Evolutionary conservation across 2,329 filamentous ascomycete genomes (phyloP), one percentile per base, ranked within the genome.

Genomic region (Talaromyces albobiverticillius): DNA sequence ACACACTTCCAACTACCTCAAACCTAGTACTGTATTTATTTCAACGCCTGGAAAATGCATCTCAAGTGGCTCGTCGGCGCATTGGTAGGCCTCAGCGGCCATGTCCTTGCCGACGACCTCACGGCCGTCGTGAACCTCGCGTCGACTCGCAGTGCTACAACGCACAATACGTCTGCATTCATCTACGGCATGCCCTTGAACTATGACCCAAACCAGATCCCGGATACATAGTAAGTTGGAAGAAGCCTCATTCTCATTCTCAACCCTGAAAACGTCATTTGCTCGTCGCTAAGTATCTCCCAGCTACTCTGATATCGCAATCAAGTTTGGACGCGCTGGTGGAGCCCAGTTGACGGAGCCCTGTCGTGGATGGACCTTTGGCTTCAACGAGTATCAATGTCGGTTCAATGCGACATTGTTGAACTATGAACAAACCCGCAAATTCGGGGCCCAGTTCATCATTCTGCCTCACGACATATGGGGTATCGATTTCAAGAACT

Each of bases 401-500:
- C 76, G 77, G 4, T 73, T 80, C 53, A 56, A 71, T 3, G 77
- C 75, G 0, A 69, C 72, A 2, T 59, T 78, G 4, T 72, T 68
- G 20, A 79, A 80, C 55, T 80, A 79, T 59, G 54, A 63, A 1
- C 76, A 74, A 1, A 66, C 71, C 1, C 67, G 72, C 34, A 69
- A 76, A 41, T 70, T 76, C 23, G 71, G 68, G 5, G 77, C 68
- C 9, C 58, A 64, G 5, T 79, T 79, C 43, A 76, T 78, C 45
- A 62, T 78, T 16, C 64, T 79, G 1, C 67, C 72, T 0, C 75
- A 76, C 52, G 77, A 78, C 50, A 58, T 76, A 4, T 80, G 76
- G 76, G 78, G 78, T 6, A 73, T 75, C 0, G 76, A 80, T 58
- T 69, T 73, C n/a, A 62, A 66, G 5, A 72, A 75, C 29, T 62